Evolutionary conservation across 495 filamentous ascomycete genomes (phyloP), one percentile per base, ranked within the genome.

Genomic region (Tuber borchii): DNA sequence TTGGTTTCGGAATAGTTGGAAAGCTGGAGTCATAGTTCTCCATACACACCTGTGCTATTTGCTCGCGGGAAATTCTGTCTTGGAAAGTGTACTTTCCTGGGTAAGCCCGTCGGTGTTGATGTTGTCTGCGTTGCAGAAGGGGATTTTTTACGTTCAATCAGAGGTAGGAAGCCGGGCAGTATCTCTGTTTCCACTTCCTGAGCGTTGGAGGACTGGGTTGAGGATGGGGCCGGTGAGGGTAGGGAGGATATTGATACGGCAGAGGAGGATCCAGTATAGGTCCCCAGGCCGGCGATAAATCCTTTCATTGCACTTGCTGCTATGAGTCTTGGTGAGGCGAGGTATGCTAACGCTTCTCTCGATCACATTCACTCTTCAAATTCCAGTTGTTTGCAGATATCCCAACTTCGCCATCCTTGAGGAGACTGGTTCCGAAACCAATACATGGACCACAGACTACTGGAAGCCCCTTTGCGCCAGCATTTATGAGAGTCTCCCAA

Each of bases 311-410:
- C 94, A 77, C 91, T 93, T 0, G 95, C 94, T 22, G 95, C 95
- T 4, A 98, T 94, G 19, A 97, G 91, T 77, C 97, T 94, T 7
- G 95, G 95, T 76, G 90, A 93, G 14, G 90, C 92, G 3, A 99
- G 90, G 83, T 98, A 98, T 0, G 94, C 93, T 77, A 93, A 91
- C 0, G 93, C 93, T 8, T 93, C 90, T 12, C 87, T 90, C 9
- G 87, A 90, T 6, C 95, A 94, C 94, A 97, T 97, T 34, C 95
- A 89, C 93, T 94, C 85, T 95, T 94, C 87, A 97, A 97, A 84
- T 97, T 97, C 31, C 95, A 89, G 86, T 97, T 97, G 71, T 88
- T 91, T 0, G 93, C 92, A 77, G 88, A 91, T 81, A 97, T 96
- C n/a, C 95, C 94, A 40, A 95, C 90, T 85, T 97, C 93, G 2